phyloP scores from a whole-genome alignment of 176 grass and related monocot genomes.

The Oryza meridionalis region DNA sequence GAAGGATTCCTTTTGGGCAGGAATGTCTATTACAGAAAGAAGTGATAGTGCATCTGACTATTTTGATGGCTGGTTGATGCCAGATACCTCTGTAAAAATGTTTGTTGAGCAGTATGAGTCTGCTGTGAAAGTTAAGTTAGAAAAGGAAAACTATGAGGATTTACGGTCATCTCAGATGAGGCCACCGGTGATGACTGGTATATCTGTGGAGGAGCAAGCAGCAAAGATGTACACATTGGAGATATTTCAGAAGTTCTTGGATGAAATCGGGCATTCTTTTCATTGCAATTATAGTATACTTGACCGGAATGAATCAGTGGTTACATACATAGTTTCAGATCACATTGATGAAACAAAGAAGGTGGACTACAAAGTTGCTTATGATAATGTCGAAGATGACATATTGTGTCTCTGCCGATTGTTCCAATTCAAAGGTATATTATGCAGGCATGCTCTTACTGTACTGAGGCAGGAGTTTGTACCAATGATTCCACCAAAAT shows the following conservation, averaged over 20 bases:
- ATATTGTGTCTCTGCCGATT: slow-evolving; percentile 82
- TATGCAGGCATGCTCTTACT: slow-evolving; percentile 88
- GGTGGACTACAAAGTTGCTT: slow-evolving; percentile 72
- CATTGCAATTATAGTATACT: slow-evolving; percentile 55
- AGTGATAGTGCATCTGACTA: slow-evolving; percentile 58
- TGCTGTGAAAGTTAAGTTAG: slow-evolving; percentile 55
- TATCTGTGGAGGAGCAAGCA: slow-evolving; percentile 68
- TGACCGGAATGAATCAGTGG: slow-evolving; percentile 56
- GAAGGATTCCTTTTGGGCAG: slow-evolving; percentile 81
- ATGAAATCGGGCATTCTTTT: slow-evolving; percentile 71
- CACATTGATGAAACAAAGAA: slow-evolving; percentile 56
- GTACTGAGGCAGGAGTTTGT: slow-evolving; percentile 78
- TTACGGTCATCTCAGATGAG: slow-evolving; percentile 70
- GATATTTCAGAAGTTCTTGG: slow-evolving; percentile 76
- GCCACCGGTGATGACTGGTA: slow-evolving; percentile 53
- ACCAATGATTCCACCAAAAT: slow-evolving; percentile 69
- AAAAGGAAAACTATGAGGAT: slow-evolving; percentile 77
- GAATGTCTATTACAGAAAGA: slow-evolving; percentile 72
- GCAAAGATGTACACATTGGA: slow-evolving; percentile 70
- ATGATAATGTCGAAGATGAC: slow-evolving; percentile 76
- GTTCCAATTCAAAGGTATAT: slow-evolving; percentile 80
- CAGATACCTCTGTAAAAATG: slow-evolving; percentile 67
- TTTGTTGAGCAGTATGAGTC: slow-evolving; percentile 73
- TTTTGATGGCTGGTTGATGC: slow-evolving; percentile 70
- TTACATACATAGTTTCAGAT: slow-evolving; percentile 73